A percentile compares a stretch with the other conserved stretches of the same genome.
Conservation (phyloP, 2,329 filamentous ascomycete genomes). For the Trichoderma pleuroti region DNA sequence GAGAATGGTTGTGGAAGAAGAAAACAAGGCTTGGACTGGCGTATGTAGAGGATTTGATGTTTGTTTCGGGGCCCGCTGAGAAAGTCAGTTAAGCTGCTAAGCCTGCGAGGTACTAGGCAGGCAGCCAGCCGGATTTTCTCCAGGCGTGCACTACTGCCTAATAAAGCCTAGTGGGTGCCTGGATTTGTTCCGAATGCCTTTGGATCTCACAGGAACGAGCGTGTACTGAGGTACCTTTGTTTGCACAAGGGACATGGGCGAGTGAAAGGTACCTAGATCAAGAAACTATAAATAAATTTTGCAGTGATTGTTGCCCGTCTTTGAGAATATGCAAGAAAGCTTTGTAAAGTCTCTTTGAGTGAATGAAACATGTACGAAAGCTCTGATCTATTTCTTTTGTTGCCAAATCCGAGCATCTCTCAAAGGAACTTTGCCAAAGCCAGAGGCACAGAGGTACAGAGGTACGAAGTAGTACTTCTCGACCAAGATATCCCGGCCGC, state of each 20-base stretch:
- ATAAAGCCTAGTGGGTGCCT: constrained; percentile 5
- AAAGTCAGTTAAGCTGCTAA: constrained; percentile 10
- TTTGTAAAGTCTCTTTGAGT: background rate
- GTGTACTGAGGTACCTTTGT: background rate
- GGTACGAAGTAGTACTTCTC: too few relatives aligned
- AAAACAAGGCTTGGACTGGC: constrained; percentile 3
- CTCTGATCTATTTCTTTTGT: background rate
- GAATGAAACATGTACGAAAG: background rate
- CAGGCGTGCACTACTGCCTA: constrained; percentile 12
- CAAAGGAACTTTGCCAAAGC: background rate
- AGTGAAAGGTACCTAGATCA: background rate
- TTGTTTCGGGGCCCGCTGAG: background rate
- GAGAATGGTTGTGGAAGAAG: background rate
- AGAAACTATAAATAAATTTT: background rate
- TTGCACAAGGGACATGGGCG: background rate
- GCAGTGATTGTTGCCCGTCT: background rate
- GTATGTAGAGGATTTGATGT: constrained; percentile 15
- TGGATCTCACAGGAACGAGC: background rate
- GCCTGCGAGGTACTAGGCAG: background rate
- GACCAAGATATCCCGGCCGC: background rate
- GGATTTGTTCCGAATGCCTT: background rate
- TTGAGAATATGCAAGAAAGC: background rate
- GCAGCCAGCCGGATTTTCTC: constrained; percentile 13
- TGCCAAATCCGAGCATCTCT: background rate
- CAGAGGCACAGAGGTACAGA: background rate